Base-by-base conservation (phyloP, 805 yeast species). In the Torulaspora microellipsoides region DNA sequence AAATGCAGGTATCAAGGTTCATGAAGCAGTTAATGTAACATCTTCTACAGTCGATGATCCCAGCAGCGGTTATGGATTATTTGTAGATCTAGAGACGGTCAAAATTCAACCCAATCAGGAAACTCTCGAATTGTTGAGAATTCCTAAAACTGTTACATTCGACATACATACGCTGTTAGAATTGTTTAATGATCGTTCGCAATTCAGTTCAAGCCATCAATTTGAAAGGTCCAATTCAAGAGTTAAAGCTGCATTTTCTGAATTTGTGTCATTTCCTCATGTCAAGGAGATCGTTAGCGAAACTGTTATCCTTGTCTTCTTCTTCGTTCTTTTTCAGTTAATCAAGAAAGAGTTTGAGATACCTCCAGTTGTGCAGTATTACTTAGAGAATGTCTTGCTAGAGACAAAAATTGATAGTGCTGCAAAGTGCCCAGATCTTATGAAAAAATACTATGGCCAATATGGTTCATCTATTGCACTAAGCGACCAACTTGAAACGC, bases 51-150 rank as follows among this genome's bases (percentile, higher is more conserved):
- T 53, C 4, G 45, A 40, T 27, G 57, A 49, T 20, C 48, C 55
- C 2, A 67, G 68, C 2, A 73, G 77, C 6, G 62, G 64, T n/a
- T 47, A 38, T 30, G 64, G 65, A 1, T 42, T 58, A 15, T 60
- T 51, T 41, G 34, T 48, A 2, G 41, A 47, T 31, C 27, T 48
- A 12, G 10, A 35, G 3, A 8, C 8, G 13, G 9, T 20, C 6
- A 15, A 46, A 30, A 5, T 8, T 8, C 33, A 34, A 8, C 14
- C 29, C 8, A 10, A 34, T 2, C 38, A 41, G 10, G 56, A 46
- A 1, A 43, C 51, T 2, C 38, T 67, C 12, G 72, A 65, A 41
- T 48, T 75, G 8, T 40, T 75, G 40, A 54, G 77, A 37, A 56
- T 75, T 1, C 75, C 77, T 0, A 42, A 51, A 4, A n/a, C 27